phyloP scores from a whole-genome alignment of 805 yeast genomes.

The Zygoascus ofunaensis region DNA sequence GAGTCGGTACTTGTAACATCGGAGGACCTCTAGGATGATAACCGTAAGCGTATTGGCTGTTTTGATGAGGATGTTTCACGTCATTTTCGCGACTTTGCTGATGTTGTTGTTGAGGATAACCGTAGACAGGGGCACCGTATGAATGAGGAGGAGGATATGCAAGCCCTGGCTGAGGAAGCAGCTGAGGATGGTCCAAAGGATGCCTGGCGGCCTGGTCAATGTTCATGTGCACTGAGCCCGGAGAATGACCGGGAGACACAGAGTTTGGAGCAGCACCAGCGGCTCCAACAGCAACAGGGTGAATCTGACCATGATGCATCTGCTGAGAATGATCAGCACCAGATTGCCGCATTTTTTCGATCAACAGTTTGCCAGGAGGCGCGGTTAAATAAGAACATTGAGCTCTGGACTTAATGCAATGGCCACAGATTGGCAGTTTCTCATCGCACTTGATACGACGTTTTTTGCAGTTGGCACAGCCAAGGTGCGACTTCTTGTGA shows the following conservation, averaged over 20 bases:
- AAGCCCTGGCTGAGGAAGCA: background rate
- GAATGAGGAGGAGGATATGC: background rate
- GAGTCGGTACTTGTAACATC: too few species aligned
- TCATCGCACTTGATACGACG: constrained; percentile 62
- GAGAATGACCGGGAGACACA: constrained; percentile 6
- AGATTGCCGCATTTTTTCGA: constrained; percentile 18
- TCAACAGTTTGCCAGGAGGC: constrained; percentile 37
- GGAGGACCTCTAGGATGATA: too few species aligned
- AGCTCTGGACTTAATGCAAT: constrained; percentile 41
- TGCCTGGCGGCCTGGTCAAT: too few species aligned
- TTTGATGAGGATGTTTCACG: too few species aligned
- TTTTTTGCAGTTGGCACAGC: constrained; percentile 62
- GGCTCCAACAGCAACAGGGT: too few species aligned
- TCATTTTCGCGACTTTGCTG: background rate
- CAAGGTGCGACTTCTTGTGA: constrained; percentile 56
- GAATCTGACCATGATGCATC: too few species aligned
- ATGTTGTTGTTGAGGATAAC: constrained; percentile 1
- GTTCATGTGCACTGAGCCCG: too few species aligned
- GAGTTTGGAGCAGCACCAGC: too few species aligned
- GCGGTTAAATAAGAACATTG: constrained; percentile 42
- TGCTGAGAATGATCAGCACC: too few species aligned
- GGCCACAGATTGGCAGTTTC: constrained; percentile 46
- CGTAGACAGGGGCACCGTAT: background rate
- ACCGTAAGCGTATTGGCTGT: too few species aligned
- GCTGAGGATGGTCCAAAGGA: background rate